A percentile compares a stretch with the other conserved stretches of the same genome.
Conservation (phyloP, 164 flowering plant species). For the Berberis vulgaris region DNA sequence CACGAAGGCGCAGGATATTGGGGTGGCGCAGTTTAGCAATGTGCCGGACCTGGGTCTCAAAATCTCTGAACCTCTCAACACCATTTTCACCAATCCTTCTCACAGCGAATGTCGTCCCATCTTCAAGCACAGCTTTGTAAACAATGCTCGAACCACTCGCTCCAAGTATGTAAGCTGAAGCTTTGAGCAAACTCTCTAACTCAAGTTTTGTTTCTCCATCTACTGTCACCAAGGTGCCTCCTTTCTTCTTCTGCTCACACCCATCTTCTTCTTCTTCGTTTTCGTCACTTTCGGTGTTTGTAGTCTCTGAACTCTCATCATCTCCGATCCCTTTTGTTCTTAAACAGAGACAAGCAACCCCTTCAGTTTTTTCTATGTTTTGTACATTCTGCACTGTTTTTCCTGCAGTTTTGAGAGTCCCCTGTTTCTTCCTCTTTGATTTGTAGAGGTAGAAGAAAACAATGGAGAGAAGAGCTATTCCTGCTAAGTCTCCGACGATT, state of each 20-base stretch:
- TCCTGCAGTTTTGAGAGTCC: conserved; percentile 11
- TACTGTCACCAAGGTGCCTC: conserved; percentile 55
- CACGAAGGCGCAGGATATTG: conserved; percentile 70
- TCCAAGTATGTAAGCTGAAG: conserved; percentile 88
- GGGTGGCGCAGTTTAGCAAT: conserved; percentile 82
- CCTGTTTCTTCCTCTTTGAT: conserved; percentile 20
- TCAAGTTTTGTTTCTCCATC: conserved; percentile 76
- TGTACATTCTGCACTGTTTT: conserved; percentile 8
- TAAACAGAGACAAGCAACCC: conserved; percentile 32
- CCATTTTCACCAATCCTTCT: conserved; percentile 67
- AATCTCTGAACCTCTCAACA: conserved; percentile 62
- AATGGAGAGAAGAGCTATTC: conserved; percentile 36
- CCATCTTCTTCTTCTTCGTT: conserved; percentile 8
- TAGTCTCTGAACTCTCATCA: conserved; percentile 39
- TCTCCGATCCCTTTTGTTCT: conserved; percentile 13
- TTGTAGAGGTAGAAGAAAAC: conserved; percentile 46
- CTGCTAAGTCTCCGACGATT: conserved; percentile 53
- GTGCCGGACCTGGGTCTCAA: conserved; percentile 61
- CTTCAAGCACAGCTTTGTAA: conserved; percentile 81
- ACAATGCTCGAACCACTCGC: conserved; percentile 83
- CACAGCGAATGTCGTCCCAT: conserved; percentile 67
- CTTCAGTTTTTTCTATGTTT: not conserved
- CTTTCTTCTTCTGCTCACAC: conserved; percentile 14
- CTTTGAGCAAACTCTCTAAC: conserved; percentile 72
- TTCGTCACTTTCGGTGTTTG: conserved; percentile 12